Evolutionary conservation across 1,139 yeast genomes (phyloP), one percentile per base, ranked within the genome.

Genomic region (Kodamaea sp.): DNA sequence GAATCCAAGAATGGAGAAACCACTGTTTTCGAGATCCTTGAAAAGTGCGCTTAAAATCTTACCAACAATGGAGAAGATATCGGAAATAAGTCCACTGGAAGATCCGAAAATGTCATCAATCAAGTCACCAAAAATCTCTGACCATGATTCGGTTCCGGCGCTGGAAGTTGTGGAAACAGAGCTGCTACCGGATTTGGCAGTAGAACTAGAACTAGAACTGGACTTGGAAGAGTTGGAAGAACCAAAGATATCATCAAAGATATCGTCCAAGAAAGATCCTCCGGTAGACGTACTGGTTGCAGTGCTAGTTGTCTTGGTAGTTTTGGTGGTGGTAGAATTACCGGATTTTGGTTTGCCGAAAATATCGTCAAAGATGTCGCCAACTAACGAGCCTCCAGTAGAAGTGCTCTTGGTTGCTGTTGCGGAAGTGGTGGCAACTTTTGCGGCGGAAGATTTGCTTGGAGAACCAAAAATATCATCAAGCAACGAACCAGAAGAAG

Each of bases 41-140:
- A 44, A 43, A 15, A 46, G 26, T 5, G 42, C 32, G 14, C 41
- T 27, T 27, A 47, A 29, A 15, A 44, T 34, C 14, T 41, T 37
- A n/a, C 44, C 45, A 5, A 39, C 40, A 28, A 46, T 44, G 28
- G 42, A 47, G 28, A 59, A 46, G 31, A 57, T 42, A 35, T 51
- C 56, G 32, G 46, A 51, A 27, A 26, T n/a, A 10, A 26, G 15
- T 4, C 42, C 34, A 8, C 37, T 15, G 19, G 37, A 35, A 4
- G 44, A 36, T 4, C 47, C 47, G 24, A 46, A 46, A 27, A 46
- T 38, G 22, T 35, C 41, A 24, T 23, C 30, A 34, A 50, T 35
- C 24, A 46, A 21, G n/a, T 35, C 39, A 14, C 25, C 33, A 32
- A 50, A 42, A n/a, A n/a, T n/a, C n/a, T n/a, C n/a, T n/a, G n/a